Evolutionary conservation across 2,329 filamentous ascomycete species (phyloP), one percentile per base, ranked within the genome.

Genomic region (Fusarium sp.): DNA sequence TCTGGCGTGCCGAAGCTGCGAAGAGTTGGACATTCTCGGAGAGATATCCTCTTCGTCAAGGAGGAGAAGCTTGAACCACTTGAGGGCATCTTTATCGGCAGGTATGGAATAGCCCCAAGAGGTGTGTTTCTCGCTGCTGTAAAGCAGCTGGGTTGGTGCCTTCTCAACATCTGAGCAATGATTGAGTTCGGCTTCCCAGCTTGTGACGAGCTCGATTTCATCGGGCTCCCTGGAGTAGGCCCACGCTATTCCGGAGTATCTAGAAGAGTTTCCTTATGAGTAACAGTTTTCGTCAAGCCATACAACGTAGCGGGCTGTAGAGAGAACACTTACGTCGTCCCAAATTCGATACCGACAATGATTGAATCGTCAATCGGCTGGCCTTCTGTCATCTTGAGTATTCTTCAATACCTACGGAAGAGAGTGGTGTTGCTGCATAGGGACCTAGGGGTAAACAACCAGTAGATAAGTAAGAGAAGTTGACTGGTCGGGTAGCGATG

Each of bases 311-410:
- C 9, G 16, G 8, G n/a, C 13, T 20, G 12, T 8, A 15, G 30
- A 10, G 10, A 7, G 1, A 11, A 7, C 3, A 70, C 79, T 62
- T 62, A 84, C 74, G 83, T 85, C 0, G 84, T 85, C 1, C 83
- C 83, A 47, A 85, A 84, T 41, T 85, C 84, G 9, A 86, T 78
- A 0, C 83, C 81, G 4, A 84, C 68, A 20, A 82, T 67, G 3
- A 84, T 72, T 1, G 22, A 24, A 40, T 76, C 66, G n/a, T 64
- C 63, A 1, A n/a, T 45, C 2, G 41, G 41, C 15, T 10, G 0
- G 51, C 5, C 0, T 22, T 22, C 22, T 22, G 59, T 1, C 62
- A 67, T 71, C 8, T 10, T n/a, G 24, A 22, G 32, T n/a, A 8
- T 12, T n/a, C 20, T 29, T 7, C 8, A 44, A 20, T 38, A 2